Base-by-base conservation (phyloP, 495 filamentous ascomycete species). In the Hypoxylon crocopeplum region DNA sequence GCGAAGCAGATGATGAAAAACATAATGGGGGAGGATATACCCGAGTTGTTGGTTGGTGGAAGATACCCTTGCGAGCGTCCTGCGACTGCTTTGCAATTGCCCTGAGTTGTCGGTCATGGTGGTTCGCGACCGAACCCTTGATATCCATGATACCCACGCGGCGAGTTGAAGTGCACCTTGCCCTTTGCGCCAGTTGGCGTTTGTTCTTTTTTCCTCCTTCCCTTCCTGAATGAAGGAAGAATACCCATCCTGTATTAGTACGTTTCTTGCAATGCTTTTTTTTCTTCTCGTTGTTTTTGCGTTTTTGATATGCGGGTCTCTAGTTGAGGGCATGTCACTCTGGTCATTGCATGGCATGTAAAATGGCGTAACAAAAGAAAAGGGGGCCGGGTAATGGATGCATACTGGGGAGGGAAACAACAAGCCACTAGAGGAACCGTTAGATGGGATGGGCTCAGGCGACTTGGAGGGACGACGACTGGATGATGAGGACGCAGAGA, bases 171-270 rank as follows among this genome's bases (percentile, higher is more conserved):
- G 48, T 21, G 36, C 15, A 10, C 42, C 16, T 13, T 53, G 37
- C 12, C 25, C 16, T 15, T 46, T 34, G 13, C 30, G 39, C 27
- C 10, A 3, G 51, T 51, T 48, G 15, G 46, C 33, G 42, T 53
- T 54, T 11, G 2, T 12, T 49, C 19, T 50, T 50, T 48, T 27
- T 16, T 47, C 19, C 44, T 53, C 27, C 13, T 22, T 20, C 1
- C 15, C 20, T 8, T 19, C 37, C 49, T 29, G 50, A 37, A 33
- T 21, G 21, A 15, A 27, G 41, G 44, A 48, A 59, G 44, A 42
- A 59, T 50, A 59, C 61, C 59, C 48, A 49, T 21, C 27, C 11
- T 64, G 61, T 64, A 64, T 64, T 64, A 64, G 37, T 59, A 64
- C 12, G 5, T 38, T 19, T 38, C 3, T 13, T 16, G 13, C 15